A percentile compares a stretch with the other conserved stretches of the same genome.
Conservation (phyloP, 345 rosid species). For the Brassica carinata region DNA sequence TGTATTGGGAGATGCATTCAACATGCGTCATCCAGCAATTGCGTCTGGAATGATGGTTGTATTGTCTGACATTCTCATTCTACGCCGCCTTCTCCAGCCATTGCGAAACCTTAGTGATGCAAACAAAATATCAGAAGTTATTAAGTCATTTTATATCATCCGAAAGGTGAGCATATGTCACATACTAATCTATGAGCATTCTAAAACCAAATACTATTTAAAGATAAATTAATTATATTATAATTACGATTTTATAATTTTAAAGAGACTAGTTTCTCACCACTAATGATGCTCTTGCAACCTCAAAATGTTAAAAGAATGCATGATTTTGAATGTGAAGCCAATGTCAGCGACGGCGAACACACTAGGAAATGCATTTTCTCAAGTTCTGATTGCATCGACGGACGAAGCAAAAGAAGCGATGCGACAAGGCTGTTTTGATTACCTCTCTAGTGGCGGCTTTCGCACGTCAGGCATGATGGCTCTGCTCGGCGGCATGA, state of each 20-base stretch:
- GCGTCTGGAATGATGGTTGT: slow-evolving; percentile 63
- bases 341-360: slow-evolving; percentile 48
- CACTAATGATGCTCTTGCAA: background rate
- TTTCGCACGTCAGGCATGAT: slow-evolving; percentile 32
- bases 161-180: slow-evolving; percentile 45
- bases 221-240: background rate
- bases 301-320: background rate
- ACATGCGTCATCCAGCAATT: slow-evolving; percentile 55
- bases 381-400: slow-evolving; percentile 37
- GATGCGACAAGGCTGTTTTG: slow-evolving; percentile 42
- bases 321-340: slow-evolving; percentile 25
- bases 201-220: background rate
- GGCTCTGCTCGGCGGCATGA: slow-evolving; percentile 42
- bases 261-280: background rate
- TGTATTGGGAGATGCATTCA: slow-evolving; percentile 58
- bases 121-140: slow-evolving; percentile 36
- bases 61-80: slow-evolving; percentile 53
- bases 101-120: slow-evolving; percentile 42
- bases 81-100: slow-evolving; percentile 50
- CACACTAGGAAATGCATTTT: slow-evolving; percentile 41
- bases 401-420: slow-evolving; percentile 43
- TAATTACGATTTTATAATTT: background rate
- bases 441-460: slow-evolving; percentile 39
- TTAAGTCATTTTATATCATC: slow-evolving; percentile 51
- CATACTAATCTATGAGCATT: background rate